Evolutionary conservation across 2,329 filamentous ascomycete genomes (phyloP).

Genomic region (Sporothrix humicola): DNA sequence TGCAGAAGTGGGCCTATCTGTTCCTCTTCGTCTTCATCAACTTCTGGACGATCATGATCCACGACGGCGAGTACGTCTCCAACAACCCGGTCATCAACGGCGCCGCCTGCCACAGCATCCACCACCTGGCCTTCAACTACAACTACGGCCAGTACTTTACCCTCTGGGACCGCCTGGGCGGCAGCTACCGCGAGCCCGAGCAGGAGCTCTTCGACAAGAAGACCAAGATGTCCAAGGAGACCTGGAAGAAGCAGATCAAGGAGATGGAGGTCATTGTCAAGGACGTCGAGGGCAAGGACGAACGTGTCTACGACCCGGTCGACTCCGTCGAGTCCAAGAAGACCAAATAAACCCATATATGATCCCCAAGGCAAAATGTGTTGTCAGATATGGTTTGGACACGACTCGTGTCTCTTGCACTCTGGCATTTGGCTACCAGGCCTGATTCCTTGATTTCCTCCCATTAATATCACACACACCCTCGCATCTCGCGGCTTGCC

Average conservation of each 20-base stretch:
- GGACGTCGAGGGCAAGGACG: slow-evolving; percentile 68
- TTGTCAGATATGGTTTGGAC: background rate
- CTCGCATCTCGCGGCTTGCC: background rate
- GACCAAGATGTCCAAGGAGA: slow-evolving; percentile 79
- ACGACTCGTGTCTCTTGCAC: background rate
- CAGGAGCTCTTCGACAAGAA: slow-evolving; percentile 83
- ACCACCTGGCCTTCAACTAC: slow-evolving; percentile 86
- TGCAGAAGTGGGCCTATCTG: slow-evolving; percentile 89
- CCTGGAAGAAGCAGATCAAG: slow-evolving; percentile 78
- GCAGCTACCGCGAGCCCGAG: slow-evolving; percentile 86
- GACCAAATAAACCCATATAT: slow-evolving; percentile 39
- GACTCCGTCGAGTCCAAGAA: slow-evolving; percentile 52
- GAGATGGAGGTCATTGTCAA: slow-evolving; percentile 78
- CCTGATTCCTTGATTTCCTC: background rate
- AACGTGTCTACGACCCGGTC: slow-evolving; percentile 53
- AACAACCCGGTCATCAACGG: slow-evolving; percentile 93
- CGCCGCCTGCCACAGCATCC: slow-evolving; percentile 90
- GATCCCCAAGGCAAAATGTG: too few relatives aligned
- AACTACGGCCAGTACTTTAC: slow-evolving; percentile 97
- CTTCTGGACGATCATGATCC: slow-evolving; percentile 95
- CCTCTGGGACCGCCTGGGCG: slow-evolving; percentile 85
- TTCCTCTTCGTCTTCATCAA: slow-evolving; percentile 90
- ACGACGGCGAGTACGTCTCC: slow-evolving; percentile 93
- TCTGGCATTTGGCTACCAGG: too few relatives aligned
- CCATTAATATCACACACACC: background rate